These are phyloP conservation scores for Paspalum notatum DNA, from an alignment of 176 grass and related monocot genomes.

Conservation along the genomic window DNA sequence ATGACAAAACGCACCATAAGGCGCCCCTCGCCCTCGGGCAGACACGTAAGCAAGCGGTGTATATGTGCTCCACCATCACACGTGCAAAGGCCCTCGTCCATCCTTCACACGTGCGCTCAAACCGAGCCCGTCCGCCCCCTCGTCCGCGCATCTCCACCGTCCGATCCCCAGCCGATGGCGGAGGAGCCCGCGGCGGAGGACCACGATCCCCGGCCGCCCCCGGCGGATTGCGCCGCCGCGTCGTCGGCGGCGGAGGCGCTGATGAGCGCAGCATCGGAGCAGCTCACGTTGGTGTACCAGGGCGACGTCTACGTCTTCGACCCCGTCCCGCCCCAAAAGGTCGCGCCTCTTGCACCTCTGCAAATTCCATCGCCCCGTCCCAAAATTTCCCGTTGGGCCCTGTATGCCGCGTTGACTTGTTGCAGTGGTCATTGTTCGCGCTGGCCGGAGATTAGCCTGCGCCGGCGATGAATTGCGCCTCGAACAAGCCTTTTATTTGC, in stretches of 20 bases:
- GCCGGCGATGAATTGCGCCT: conserved; percentile 1
- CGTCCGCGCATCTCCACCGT: conserved; percentile 44
- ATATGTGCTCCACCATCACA: conserved; percentile 36
- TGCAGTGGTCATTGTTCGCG: not conserved
- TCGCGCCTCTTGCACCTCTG: conserved; percentile 42
- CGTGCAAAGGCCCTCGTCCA: conserved; percentile 26
- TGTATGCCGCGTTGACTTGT: conserved; percentile 34
- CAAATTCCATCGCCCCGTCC: not conserved
- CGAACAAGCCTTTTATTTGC: not conserved
- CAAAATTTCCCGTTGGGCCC: not conserved
- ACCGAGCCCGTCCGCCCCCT: not conserved
- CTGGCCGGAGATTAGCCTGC: conserved; percentile 13
- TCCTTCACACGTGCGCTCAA: conserved; percentile 53
- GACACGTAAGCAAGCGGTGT: conserved; percentile 6
- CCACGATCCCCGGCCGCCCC: conserved; percentile 34
- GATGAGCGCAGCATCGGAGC: conserved; percentile 61
- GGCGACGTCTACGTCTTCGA: conserved; percentile 86
- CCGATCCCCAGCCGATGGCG: conserved; percentile 52
- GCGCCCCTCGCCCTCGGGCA: too few relatives aligned
- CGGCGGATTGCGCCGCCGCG: conserved; percentile 8
- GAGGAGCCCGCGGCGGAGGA: conserved; percentile 43
- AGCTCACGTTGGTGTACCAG: conserved; percentile 77
- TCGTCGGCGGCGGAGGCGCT: conserved; percentile 45
- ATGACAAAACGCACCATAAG: too few relatives aligned
- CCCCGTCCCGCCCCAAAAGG: conserved; percentile 77